A percentile compares a stretch with the other conserved stretches of the same genome.
phyloP scores from a whole-genome alignment of 176 grass and related monocot genomes.

The Olyra latifolia region DNA sequence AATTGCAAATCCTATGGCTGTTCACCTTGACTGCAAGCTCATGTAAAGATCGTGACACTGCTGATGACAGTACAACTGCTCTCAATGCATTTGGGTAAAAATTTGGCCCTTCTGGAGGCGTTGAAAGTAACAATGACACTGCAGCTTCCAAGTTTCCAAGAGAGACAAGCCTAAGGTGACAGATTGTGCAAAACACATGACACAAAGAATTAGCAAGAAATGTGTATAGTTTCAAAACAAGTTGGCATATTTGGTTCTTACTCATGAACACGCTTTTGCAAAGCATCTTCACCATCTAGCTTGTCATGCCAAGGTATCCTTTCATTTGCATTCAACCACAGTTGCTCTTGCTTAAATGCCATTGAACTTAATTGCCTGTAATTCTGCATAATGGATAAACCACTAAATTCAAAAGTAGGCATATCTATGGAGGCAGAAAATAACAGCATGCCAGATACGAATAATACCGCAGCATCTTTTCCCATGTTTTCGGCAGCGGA shows the following conservation, averaged over 20 bases:
- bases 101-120: constrained; percentile 88
- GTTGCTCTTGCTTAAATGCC: constrained; percentile 88
- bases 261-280: constrained; percentile 98
- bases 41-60: constrained; percentile 93
- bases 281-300: constrained; percentile 90
- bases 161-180: constrained; percentile 71
- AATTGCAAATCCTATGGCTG: not conserved
- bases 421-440: constrained; percentile 21
- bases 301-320: constrained; percentile 97
- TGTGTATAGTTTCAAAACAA: constrained; percentile 13
- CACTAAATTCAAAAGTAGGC: constrained; percentile 32
- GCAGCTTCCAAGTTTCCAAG: constrained; percentile 92
- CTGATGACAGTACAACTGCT: constrained; percentile 94
- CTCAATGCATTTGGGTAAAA: constrained; percentile 98
- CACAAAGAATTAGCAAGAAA: constrained; percentile 20
- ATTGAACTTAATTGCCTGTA: constrained; percentile 70
- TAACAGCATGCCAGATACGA: constrained; percentile 30
- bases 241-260: constrained; percentile 52
- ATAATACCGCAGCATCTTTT: constrained; percentile 52
- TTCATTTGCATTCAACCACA: constrained; percentile 91
- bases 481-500: constrained; percentile 37
- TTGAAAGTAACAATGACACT: constrained; percentile 92
- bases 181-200: constrained; percentile 24
- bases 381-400: constrained; percentile 50
- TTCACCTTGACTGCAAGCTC: constrained; percentile 98